A percentile compares a stretch with the other conserved stretches of the same genome.
Evolutionary conservation across 441 rosid genomes (phyloP).

Genomic region (Capsella rubella): DNA sequence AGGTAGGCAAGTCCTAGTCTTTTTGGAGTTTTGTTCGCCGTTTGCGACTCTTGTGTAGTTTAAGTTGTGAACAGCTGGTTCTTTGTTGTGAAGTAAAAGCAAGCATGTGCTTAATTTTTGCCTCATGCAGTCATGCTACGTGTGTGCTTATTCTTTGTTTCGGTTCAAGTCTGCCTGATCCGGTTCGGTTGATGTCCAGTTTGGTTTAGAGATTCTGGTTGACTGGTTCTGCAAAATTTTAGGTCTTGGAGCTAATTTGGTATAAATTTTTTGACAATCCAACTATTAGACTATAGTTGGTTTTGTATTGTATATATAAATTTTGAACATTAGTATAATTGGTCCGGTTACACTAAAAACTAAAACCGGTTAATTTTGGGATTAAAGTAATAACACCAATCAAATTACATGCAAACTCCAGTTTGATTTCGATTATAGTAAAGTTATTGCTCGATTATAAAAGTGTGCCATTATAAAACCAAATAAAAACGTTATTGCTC

Average conservation of each 20-base stretch:
- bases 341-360: background rate
- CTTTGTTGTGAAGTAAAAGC: constrained; percentile 24
- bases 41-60: constrained; percentile 44
- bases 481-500: background rate
- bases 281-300: background rate
- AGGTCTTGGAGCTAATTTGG: background rate
- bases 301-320: background rate
- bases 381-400: constrained; percentile 5
- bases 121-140: constrained; percentile 35
- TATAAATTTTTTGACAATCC: background rate
- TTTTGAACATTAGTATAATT: background rate
- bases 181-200: background rate
- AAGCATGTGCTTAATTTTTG: constrained; percentile 30
- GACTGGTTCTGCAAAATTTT: background rate
- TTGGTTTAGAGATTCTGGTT: constrained; percentile 8
- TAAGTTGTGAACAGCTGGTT: constrained; percentile 34
- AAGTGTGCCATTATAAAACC: background rate
- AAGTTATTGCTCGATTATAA: background rate
- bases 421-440: background rate
- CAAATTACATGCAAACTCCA: background rate
- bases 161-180: constrained; percentile 15
- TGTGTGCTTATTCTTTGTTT: constrained; percentile 33
- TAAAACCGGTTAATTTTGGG: background rate
- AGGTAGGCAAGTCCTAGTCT: constrained; percentile 27
- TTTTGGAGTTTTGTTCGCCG: constrained; percentile 38